These are phyloP conservation scores for Xenoacremonium recifei DNA, from an alignment of 2,329 filamentous ascomycete species.

Conservation along the genomic window DNA sequence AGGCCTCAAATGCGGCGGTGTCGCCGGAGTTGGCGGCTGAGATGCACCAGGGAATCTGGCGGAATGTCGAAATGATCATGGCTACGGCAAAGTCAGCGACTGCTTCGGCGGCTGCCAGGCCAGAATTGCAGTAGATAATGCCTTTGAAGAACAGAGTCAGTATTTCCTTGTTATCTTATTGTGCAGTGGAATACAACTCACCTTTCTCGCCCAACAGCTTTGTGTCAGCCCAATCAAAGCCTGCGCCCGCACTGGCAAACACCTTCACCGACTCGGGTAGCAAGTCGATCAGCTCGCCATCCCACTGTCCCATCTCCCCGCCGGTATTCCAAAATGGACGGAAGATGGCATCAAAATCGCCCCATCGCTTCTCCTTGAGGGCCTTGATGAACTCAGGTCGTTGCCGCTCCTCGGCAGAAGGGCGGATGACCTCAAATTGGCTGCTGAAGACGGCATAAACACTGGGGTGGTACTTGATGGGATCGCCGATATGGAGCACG, in stretches of 20 bases:
- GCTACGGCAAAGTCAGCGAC: slow-evolving; percentile 71
- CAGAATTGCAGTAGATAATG: slow-evolving; percentile 72
- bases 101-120: slow-evolving; percentile 67
- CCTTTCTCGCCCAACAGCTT: slow-evolving; percentile 59
- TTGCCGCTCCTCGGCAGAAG: slow-evolving; percentile 47
- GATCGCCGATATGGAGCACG: slow-evolving; percentile 75
- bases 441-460: slow-evolving; percentile 43
- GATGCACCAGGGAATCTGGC: slow-evolving; percentile 64
- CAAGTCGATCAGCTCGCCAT: slow-evolving; percentile 55
- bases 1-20: slow-evolving; percentile 47
- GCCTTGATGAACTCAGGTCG: slow-evolving; percentile 48
- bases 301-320: slow-evolving; percentile 66
- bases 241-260: slow-evolving; percentile 63
- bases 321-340: slow-evolving; percentile 63
- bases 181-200: slow-evolving; percentile 28
- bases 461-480: slow-evolving; percentile 47
- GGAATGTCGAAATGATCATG: slow-evolving; percentile 68
- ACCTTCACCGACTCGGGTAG: slow-evolving; percentile 57
- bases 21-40: slow-evolving; percentile 47
- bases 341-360: slow-evolving; percentile 54
- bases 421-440: slow-evolving; percentile 51
- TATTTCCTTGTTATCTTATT: slow-evolving; percentile 5
- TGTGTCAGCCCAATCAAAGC: slow-evolving; percentile 67
- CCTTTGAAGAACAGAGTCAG: slow-evolving; percentile 32
- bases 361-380: slow-evolving; percentile 51